Conservation (phyloP, 1,139 yeast species). For the Hyphopichia burtonii region DNA sequence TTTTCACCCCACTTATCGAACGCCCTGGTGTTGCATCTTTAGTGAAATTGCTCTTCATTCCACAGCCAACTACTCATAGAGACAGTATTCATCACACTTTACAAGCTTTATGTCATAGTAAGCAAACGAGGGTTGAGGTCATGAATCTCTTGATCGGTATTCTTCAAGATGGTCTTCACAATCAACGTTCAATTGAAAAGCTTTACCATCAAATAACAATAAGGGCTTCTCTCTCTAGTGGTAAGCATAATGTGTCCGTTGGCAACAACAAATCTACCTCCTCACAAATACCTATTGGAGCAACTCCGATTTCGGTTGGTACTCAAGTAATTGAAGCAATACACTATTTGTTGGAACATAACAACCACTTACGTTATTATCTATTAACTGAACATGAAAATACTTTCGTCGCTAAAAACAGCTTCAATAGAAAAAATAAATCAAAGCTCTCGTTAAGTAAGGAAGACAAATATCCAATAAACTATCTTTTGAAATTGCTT, state of each 20-base stretch:
- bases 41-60: constrained; percentile 68
- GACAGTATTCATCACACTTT: constrained; percentile 68
- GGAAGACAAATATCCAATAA: constrained; percentile 67
- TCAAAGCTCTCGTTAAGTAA: constrained; percentile 37
- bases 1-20: constrained; percentile 70
- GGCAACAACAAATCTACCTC: constrained; percentile 5
- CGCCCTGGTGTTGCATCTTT: constrained; percentile 74
- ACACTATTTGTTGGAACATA: constrained; percentile 68
- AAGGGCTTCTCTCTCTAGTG: constrained; percentile 18
- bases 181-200: constrained; percentile 60
- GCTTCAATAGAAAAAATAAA: constrained; percentile 36
- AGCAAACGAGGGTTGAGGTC: constrained; percentile 78
- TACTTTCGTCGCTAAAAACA: constrained; percentile 47
- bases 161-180: constrained; percentile 69
- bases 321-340: constrained; percentile 77
- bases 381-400: constrained; percentile 82
- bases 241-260: constrained; percentile 1
- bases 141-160: constrained; percentile 67
- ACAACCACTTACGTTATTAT: constrained; percentile 68
- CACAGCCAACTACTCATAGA: constrained; percentile 65
- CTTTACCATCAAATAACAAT: constrained; percentile 59
- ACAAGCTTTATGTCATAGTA: constrained; percentile 68
- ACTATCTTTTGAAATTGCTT: constrained; percentile 60
- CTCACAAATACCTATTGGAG: constrained; percentile 52
- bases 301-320: constrained; percentile 70